These are phyloP conservation scores for Obba rivulosa DNA, from an alignment of 768 basidiomycete genomes.

Conservation along the genomic window DNA sequence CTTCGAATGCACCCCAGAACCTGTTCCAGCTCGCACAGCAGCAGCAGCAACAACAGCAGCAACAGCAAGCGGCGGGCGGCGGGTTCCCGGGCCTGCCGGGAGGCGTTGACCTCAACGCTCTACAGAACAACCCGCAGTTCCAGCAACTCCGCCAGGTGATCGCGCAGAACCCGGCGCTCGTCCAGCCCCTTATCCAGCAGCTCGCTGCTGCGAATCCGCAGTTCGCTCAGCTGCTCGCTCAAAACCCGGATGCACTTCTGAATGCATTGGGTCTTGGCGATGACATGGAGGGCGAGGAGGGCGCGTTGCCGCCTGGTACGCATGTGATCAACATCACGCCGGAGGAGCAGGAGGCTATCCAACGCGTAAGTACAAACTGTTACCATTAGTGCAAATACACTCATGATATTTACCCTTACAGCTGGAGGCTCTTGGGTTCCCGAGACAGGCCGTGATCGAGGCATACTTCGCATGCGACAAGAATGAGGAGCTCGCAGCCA, in stretches of 20 bases:
- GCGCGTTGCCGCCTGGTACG: constrained; percentile 39
- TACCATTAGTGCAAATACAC: neutral
- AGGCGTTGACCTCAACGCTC: constrained; percentile 41
- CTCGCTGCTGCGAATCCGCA: constrained; percentile 69
- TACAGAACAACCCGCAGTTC: constrained; percentile 62
- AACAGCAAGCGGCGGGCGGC: constrained; percentile 18
- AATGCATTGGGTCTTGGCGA: constrained; percentile 53
- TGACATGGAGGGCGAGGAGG: constrained; percentile 39
- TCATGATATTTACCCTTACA: constrained; percentile 24
- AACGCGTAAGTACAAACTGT: constrained; percentile 55
- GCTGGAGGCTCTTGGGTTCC: constrained; percentile 86
- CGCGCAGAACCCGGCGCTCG: constrained; percentile 66
- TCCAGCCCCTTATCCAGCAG: constrained; percentile 83
- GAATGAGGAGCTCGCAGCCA: constrained; percentile 95
- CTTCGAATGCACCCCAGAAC: constrained; percentile 62
- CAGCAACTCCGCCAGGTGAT: constrained; percentile 70
- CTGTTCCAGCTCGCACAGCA: constrained; percentile 86
- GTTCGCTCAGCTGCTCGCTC: constrained; percentile 60
- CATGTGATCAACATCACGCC: constrained; percentile 73
- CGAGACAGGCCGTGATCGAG: constrained; percentile 74
- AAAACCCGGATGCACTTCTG: constrained; percentile 67
- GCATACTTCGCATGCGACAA: constrained; percentile 95
- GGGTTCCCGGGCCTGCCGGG: constrained; percentile 30
- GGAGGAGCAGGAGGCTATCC: constrained; percentile 86
- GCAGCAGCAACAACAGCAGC: constrained; percentile 51